Evolutionary conservation across 495 filamentous ascomycete species (phyloP), one percentile per base, ranked within the genome.

Genomic region (Penicillium egyptiacum): DNA sequence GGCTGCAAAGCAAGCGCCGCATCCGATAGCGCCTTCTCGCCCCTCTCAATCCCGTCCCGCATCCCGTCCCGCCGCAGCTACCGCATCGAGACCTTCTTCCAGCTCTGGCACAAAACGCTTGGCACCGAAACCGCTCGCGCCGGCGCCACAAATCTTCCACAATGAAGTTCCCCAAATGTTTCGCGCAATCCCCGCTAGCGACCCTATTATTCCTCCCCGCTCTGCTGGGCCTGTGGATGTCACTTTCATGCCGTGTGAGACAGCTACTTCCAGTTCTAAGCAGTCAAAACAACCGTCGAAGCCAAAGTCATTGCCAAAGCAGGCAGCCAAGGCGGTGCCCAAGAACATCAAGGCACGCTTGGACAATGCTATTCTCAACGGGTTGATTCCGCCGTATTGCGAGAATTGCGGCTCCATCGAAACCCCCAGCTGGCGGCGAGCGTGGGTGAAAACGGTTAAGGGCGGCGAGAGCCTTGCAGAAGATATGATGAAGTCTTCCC

Each of bases 381-480:
- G 93, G 2, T 78, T 90, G 56, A 83, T 88, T 70, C 94, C 94
- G 0, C 85, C 86, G 4, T 97, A 84, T 62, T 98, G 94, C 68
- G 83, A 83, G 52, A 94, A 98, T 66, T 98, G 94, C 63, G 94
- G 94, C 6, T 88, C 89, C 16, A 94, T 98, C 56, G 89, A 96
- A 64, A 98, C 94, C 1, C 89, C 93, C 1, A 96, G 92, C 0
- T 98, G 94, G 94, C 83, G 94, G 33, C 94, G 92, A 58, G 88
- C 91, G 2, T 96, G 87, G 81, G 81, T 82, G 10, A 89, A 89
- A 64, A 78, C 87, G 7, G 74, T 85, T 22, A 64, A 73, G 16
- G 89, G 89, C 0, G 75, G 73, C 26, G 86, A 88, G 11, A 70
- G 79, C 10, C 79, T 86, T 61, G 78, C 88, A 53, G 79, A 88